Evolutionary conservation across 2,329 filamentous ascomycete species (phyloP).

Genomic region (Delphinella strobiligena): DNA sequence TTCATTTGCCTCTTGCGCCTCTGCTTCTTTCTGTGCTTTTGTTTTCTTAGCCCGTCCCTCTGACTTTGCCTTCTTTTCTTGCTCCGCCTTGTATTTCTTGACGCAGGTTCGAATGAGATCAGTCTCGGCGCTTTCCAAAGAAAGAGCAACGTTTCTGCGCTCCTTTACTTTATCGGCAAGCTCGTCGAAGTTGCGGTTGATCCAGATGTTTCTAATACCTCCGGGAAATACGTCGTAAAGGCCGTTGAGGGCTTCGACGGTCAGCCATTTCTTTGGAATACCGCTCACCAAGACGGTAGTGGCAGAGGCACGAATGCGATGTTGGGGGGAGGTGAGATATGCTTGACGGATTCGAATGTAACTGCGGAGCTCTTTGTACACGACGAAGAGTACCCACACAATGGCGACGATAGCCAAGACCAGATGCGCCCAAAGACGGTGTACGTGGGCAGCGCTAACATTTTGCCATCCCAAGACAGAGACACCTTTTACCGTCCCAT

Average conservation of each 20-base stretch:
- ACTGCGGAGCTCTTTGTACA: constrained; percentile 72
- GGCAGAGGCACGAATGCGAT: constrained; percentile 82
- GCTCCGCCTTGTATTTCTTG: constrained; percentile 61
- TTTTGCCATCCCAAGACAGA: constrained; percentile 85
- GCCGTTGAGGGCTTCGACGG: constrained; percentile 63
- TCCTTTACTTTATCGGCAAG: constrained; percentile 73
- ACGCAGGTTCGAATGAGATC: constrained; percentile 63
- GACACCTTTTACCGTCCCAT: constrained; percentile 43
- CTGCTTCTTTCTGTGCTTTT: constrained; percentile 38
- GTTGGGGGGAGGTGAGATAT: constrained; percentile 87
- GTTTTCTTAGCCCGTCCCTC: constrained; percentile 41
- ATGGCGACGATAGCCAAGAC: constrained; percentile 67
- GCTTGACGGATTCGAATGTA: constrained; percentile 92
- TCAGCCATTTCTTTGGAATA: constrained; percentile 86
- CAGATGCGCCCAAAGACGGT: constrained; percentile 74
- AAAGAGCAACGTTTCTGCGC: constrained; percentile 57
- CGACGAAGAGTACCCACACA: constrained; percentile 73
- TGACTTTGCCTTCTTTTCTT: constrained; percentile 45
- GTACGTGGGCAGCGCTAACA: constrained; percentile 51
- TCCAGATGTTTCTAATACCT: constrained; percentile 89
- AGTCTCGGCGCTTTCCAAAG: constrained; percentile 73
- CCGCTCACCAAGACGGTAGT: constrained; percentile 89
- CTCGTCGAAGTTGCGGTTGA: constrained; percentile 78
- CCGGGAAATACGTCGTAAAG: constrained; percentile 95
- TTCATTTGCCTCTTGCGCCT: constrained; percentile 30